These are phyloP conservation scores for Diaporthe helianthi DNA, from an alignment of 2,329 filamentous ascomycete genomes.

Conservation along the genomic window DNA sequence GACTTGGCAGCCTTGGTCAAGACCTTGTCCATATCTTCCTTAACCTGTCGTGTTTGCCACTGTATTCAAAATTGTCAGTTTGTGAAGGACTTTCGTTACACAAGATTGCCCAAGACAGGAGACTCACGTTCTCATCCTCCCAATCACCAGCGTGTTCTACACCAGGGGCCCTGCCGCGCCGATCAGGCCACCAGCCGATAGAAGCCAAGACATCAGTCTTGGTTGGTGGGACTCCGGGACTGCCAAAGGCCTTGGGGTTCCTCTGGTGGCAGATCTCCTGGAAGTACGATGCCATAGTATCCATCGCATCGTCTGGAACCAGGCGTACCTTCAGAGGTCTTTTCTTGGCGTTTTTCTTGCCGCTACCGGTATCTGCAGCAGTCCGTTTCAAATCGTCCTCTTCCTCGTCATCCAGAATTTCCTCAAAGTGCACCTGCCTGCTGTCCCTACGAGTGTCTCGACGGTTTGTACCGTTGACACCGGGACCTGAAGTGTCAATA, in stretches of 20 bases:
- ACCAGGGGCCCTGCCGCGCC: constrained; percentile 2
- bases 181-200: constrained; percentile 26
- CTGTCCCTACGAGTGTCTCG: neutral
- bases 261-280: constrained; percentile 28
- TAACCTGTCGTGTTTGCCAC: constrained; percentile 31
- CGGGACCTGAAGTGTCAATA: neutral
- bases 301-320: constrained; percentile 26
- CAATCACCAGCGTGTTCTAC: constrained; percentile 7
- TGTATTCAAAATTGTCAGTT: neutral
- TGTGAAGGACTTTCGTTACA: rapidly evolving
- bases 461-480: neutral
- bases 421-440: constrained; percentile 22
- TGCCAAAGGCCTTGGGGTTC: constrained; percentile 16
- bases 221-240: constrained; percentile 16
- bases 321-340: constrained; percentile 8
- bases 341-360: neutral
- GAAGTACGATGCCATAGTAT: constrained; percentile 26
- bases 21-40: constrained; percentile 28
- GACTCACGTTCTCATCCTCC: constrained; percentile 29
- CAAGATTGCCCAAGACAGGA: too few species aligned
- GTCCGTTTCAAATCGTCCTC: neutral
- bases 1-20: constrained; percentile 25
- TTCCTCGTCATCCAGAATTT: constrained; percentile 6
- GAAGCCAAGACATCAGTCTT: constrained; percentile 22
- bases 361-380: neutral